phyloP scores from a whole-genome alignment of 306 rosid species.

The Sindora glabra region DNA sequence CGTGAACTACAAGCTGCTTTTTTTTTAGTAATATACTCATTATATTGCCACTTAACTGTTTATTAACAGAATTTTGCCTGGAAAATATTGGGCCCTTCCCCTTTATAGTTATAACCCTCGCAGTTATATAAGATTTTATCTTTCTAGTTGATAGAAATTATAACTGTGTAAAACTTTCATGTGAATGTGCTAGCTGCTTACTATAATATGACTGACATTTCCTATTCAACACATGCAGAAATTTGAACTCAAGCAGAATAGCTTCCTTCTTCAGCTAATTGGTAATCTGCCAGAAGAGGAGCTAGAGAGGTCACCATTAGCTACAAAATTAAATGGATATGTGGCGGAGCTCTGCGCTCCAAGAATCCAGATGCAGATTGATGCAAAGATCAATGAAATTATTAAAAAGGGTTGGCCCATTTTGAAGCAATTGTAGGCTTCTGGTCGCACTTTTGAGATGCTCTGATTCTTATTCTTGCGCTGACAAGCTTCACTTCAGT shows the following conservation, averaged over 20 bases:
- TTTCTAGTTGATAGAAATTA: too few relatives aligned
- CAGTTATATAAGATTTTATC: too few relatives aligned
- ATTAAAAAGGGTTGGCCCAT: slow-evolving; percentile 88
- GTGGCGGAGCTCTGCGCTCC: slow-evolving; percentile 83
- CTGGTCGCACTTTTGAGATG: neutral
- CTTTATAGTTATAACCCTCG: too few relatives aligned
- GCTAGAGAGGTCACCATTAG: slow-evolving; percentile 65
- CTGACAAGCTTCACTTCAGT: neutral
- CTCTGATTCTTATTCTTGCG: neutral
- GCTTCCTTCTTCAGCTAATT: slow-evolving; percentile 71
- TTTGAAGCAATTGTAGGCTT: slow-evolving; percentile 9
- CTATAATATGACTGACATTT: slow-evolving; percentile 5
- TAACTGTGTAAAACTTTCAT: too few relatives aligned
- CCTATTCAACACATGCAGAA: slow-evolving; percentile 43
- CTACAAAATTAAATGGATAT: slow-evolving; percentile 80
- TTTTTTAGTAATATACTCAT: too few relatives aligned
- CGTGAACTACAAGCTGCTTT: neutral
- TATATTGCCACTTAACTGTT: too few relatives aligned
- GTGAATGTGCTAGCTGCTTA: too few relatives aligned
- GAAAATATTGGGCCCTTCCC: too few relatives aligned
- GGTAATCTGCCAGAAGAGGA: slow-evolving; percentile 85
- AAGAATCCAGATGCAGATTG: slow-evolving; percentile 56
- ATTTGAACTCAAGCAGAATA: slow-evolving; percentile 86
- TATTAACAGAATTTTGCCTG: too few relatives aligned
- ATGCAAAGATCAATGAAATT: slow-evolving; percentile 72